Percentiles rank a stretch among this genome's conserved stretches.
These are phyloP conservation scores for Penicillium sp. DNA, from an alignment of 2,329 filamentous ascomycete genomes.

Conservation along the genomic window DNA sequence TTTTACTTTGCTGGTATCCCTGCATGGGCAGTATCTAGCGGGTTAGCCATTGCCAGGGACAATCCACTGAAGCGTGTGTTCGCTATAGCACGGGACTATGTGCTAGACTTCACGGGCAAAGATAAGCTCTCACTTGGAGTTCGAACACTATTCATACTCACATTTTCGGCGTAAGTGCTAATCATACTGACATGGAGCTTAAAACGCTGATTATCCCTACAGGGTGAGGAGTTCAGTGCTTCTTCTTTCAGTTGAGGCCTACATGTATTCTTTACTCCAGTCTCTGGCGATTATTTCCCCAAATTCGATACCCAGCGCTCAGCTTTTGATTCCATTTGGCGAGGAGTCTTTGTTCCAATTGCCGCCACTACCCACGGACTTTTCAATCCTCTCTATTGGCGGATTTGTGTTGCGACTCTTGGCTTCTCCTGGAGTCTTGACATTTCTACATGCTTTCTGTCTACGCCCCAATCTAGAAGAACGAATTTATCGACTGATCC, in stretches of 20 bases:
- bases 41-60: slow-evolving; percentile 44
- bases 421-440: slow-evolving; percentile 41
- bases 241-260: slow-evolving; percentile 45
- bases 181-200: background rate
- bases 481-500: slow-evolving; percentile 46
- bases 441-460: slow-evolving; percentile 41
- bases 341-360: slow-evolving; percentile 40
- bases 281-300: slow-evolving; percentile 46
- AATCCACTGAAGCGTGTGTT: slow-evolving; percentile 43
- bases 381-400: slow-evolving; percentile 35
- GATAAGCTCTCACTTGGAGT: slow-evolving; percentile 32
- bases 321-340: slow-evolving; percentile 44
- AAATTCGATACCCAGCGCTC: slow-evolving; percentile 36
- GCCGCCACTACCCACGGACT: slow-evolving; percentile 33
- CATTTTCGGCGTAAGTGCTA: slow-evolving; percentile 37
- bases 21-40: slow-evolving; percentile 43
- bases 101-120: slow-evolving; percentile 30
- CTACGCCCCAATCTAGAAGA: slow-evolving; percentile 45
- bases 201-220: slow-evolving; percentile 22
- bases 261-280: slow-evolving; percentile 50
- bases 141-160: slow-evolving; percentile 32
- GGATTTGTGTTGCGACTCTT: slow-evolving; percentile 33
- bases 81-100: slow-evolving; percentile 32
- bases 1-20: slow-evolving; percentile 50
- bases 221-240: slow-evolving; percentile 44